Evolutionary conservation across 2,329 filamentous ascomycete species (phyloP).

Genomic region (Calonectria fujianensis): DNA sequence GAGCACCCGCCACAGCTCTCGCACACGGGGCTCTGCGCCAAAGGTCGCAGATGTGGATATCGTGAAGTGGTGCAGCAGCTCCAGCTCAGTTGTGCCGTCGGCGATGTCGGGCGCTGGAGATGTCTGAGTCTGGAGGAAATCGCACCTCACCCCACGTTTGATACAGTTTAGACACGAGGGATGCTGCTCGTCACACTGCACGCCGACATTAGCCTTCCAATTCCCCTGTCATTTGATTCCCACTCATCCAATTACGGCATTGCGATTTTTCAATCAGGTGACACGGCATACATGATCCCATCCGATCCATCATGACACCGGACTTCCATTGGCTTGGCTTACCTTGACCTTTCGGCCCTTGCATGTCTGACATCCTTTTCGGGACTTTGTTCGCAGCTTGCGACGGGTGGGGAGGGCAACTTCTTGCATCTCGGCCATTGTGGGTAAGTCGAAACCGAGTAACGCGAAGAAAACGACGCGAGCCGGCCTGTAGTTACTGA

Average conservation of each 20-base stretch:
- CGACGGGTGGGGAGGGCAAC: constrained; percentile 15
- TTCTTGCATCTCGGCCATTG: constrained; percentile 1
- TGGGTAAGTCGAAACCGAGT: not conserved
- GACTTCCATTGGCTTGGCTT: constrained; percentile 11
- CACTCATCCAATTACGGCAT: not conserved
- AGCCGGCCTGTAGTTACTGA: not conserved
- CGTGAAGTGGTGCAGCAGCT: constrained; percentile 34
- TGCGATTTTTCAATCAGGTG: not conserved
- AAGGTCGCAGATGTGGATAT: constrained; percentile 34
- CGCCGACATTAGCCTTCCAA: constrained; percentile 22
- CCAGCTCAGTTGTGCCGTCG: constrained; percentile 19
- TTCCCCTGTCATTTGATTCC: not conserved
- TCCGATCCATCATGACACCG: not conserved
- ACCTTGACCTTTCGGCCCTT: constrained; percentile 39
- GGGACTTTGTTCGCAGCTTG: constrained; percentile 37
- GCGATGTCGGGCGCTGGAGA: not conserved
- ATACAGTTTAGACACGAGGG: constrained; percentile 34
- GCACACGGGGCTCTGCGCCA: constrained; percentile 26
- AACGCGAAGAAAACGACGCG: constrained; percentile 5
- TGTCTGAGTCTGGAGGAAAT: constrained; percentile 26
- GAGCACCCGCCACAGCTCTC: constrained; percentile 35
- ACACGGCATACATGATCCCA: not conserved
- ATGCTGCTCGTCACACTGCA: constrained; percentile 38
- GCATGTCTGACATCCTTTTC: constrained; percentile 35
- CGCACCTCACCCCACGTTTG: constrained; percentile 29